Conservation (phyloP, 1,284 basidiomycete genomes). For the Fistulinella cinereoalba region DNA sequence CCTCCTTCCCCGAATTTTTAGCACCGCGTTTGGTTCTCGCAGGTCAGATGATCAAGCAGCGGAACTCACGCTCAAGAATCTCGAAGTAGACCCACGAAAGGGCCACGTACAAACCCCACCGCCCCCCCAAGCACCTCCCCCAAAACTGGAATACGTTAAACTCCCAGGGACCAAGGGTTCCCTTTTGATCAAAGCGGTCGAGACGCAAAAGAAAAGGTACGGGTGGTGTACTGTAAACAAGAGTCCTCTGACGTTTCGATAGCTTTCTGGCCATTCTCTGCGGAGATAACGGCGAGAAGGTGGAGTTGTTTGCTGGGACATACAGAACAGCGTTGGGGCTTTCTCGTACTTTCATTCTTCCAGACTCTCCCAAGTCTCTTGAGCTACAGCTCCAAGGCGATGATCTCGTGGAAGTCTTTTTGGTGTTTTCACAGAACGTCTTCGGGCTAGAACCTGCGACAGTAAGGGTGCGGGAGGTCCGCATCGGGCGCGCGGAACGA, state of each 20-base stretch:
- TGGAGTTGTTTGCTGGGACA: constrained; percentile 85
- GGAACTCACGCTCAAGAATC: constrained; percentile 30
- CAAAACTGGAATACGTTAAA: constrained; percentile 86
- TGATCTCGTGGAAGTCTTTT: constrained; percentile 83
- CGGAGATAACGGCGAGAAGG: constrained; percentile 89
- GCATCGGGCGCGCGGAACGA: constrained; percentile 82
- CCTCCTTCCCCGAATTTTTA: constrained; percentile 69
- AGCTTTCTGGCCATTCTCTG: constrained; percentile 88
- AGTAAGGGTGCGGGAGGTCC: constrained; percentile 84
- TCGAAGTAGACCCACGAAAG: constrained; percentile 37
- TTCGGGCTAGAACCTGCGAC: constrained; percentile 88
- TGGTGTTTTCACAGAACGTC: constrained; percentile 85
- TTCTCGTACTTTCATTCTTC: constrained; percentile 83
- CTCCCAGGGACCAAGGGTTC: constrained; percentile 86
- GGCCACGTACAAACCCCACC: constrained; percentile 29
- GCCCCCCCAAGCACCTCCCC: constrained; percentile 61
- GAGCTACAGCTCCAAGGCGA: constrained; percentile 89
- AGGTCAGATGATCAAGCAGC: constrained; percentile 55
- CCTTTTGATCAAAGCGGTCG: constrained; percentile 76
- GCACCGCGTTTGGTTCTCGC: constrained; percentile 57
- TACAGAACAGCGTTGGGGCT: constrained; percentile 76
- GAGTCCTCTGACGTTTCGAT: constrained; percentile 8
- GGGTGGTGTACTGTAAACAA: constrained; percentile 7
- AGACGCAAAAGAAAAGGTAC: constrained; percentile 83
- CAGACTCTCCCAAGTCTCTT: constrained; percentile 80